Base-by-base conservation (phyloP, 352 stramenopile species). In the Globisporangium ultimum region DNA sequence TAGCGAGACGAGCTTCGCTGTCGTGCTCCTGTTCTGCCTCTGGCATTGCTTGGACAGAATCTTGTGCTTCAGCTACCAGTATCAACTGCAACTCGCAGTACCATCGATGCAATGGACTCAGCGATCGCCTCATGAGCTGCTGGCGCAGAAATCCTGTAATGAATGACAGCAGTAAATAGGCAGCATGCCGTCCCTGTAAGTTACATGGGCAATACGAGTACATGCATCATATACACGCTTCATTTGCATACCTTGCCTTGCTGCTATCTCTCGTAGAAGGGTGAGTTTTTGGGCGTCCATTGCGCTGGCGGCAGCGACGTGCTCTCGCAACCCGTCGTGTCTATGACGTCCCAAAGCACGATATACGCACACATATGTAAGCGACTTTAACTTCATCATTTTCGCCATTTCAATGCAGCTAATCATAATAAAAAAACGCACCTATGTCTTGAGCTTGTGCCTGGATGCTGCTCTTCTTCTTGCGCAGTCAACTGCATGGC, bases 21-120 rank as follows among this genome's bases (percentile, higher is more conserved):
- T 58, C 41, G 0, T 48, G 17, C 11, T n/a, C 20, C 14, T 59
- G 41, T 13, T 43, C 55, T 21, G 46, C 24, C 8, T n/a, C 7
- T 20, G 24, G 17, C 9, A 14, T 14, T 4, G 24, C 6, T 32
- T 43, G 15, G 48, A n/a, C 18, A 28, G 12, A 55, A n/a, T 9
- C 15, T 18, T 47, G 51, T 57, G 40, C 43, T 47, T 72, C 50
- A n/a, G 52, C 56, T 8, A 54, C 52, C 32, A 81, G 22, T 51
- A 67, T 18, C 11, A 86, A 38, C 50, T 83, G 59, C 11, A 90
- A 62, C 58, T 87, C 46, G 34, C 71, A 38, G 53, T 68, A 59
- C 75, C 71, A 85, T 22, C 72, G 65, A 32, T 71, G 51, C 5
- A 91, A 63, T 22, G 58, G 64, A 14, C 65, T 78, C 38, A 84